Conservation (phyloP, 2,329 filamentous ascomycete species). For the Chaetomiaceae sp. region DNA sequence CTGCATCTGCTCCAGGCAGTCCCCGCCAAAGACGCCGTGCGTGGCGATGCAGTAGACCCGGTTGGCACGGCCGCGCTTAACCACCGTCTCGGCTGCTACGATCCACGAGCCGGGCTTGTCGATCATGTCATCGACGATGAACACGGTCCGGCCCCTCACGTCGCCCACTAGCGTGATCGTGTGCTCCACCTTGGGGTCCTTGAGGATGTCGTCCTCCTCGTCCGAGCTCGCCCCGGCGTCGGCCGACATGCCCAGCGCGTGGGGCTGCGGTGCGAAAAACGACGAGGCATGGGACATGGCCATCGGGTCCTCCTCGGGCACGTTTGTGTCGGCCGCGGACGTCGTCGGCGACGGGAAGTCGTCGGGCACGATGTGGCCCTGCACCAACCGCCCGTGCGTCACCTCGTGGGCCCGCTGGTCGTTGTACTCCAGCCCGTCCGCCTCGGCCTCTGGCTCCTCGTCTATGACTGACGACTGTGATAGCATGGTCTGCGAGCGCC, state of each 20-base stretch:
- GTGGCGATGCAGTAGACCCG: conserved; percentile 98
- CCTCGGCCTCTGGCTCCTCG: conserved; percentile 36
- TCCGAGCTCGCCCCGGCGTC: conserved; percentile 80
- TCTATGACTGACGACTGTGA: conserved; percentile 33
- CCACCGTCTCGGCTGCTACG: conserved; percentile 90
- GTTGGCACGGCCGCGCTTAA: conserved; percentile 84
- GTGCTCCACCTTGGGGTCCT: conserved; percentile 75
- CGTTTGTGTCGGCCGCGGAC: conserved; percentile 61
- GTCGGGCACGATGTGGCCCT: conserved; percentile 93
- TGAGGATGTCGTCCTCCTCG: conserved; percentile 86
- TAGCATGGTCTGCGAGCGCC: conserved; percentile 27
- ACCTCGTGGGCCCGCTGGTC: conserved; percentile 83
- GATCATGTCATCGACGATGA: conserved; percentile 98
- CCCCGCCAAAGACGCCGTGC: conserved; percentile 86
- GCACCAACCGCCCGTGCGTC: conserved; percentile 81
- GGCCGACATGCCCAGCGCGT: conserved; percentile 74
- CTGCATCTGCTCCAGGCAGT: conserved; percentile 84
- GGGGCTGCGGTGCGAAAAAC: conserved; percentile 63
- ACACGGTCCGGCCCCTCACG: conserved; percentile 78
- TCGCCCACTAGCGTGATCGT: conserved; percentile 98
- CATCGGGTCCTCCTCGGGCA: conserved; percentile 76
- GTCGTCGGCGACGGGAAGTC: conserved; percentile 75
- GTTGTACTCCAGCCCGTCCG: conserved; percentile 51
- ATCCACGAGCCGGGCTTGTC: conserved; percentile 97
- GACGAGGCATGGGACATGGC: conserved; percentile 70